Base-by-base conservation (phyloP, 2,329 filamentous ascomycete species). In the Chrysoporthe deuterocubensis region DNA sequence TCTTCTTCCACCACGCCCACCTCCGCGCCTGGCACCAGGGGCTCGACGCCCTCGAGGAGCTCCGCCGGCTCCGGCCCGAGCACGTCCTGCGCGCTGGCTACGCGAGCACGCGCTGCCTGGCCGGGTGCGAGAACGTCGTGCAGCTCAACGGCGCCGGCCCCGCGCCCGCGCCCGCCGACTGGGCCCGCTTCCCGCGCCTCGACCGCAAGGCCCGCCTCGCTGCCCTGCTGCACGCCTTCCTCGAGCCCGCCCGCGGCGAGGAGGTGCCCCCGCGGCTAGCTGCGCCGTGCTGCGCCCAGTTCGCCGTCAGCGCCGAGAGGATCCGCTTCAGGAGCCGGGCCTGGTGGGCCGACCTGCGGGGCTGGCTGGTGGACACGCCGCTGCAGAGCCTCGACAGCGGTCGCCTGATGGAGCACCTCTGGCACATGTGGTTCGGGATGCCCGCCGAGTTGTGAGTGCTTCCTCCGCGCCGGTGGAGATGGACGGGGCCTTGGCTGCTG, bases 1-100 rank as follows among this genome's bases (percentile, higher is more conserved):
- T 83, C 56, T 81, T 89, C 62, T 90, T 90, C 76, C 84, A 87
- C 78, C 88, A 90, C 75, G 81, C 85, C 42, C 84, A 87, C 81
- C 62, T 48, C 14, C 43, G 59, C 42, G 83, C 84, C 44, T 89
- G 87, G 87, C 88, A 90, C 75, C 89, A 89, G 80, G 65, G 81
- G 80, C 61, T 84, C 85, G 70, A 81, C 84, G 32, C 80, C 76
- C 9, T 80, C 82, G 72, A 85, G 83, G 71, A 74, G 73, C 78
- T 89, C 52, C 77, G 80, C 56, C 79, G 81, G 32, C 78, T 89
- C 62, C 85, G 83, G 71, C 78, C 82, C 71, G 81, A 81, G 44
- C 82, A 84, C 58, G 83, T 89, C 34, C 78, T 79, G 16, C 76
- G 82, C 58, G 76, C 83, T 67, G 87, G 87, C 3, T 90, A 86